Percentiles rank a stretch among this genome's conserved stretches.
Conservation (phyloP, 139 green algal species). For the Chlorella sp. region DNA sequence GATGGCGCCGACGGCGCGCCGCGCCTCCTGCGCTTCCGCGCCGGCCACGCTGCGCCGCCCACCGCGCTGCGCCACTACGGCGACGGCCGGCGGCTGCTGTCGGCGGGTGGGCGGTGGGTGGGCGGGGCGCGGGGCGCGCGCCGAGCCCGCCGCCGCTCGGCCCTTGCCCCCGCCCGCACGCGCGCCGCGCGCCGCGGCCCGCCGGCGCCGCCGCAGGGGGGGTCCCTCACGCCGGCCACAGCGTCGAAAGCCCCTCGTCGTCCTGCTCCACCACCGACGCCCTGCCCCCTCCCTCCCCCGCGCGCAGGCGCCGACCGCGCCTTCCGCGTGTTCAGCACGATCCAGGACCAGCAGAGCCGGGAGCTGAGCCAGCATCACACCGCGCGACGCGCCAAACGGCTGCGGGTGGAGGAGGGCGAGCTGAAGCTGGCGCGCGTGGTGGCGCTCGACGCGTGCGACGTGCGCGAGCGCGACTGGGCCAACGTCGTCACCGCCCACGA, state of each 20-base stretch:
- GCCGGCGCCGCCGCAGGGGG: too few species aligned
- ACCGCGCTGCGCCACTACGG: constrained; percentile 78
- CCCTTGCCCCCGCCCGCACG: neutral
- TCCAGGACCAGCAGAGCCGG: constrained; percentile 92
- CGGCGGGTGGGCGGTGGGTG: constrained; percentile 33
- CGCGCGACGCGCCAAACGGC: constrained; percentile 67
- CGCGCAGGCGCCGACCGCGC: constrained; percentile 81
- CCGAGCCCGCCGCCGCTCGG: neutral
- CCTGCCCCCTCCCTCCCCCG: neutral
- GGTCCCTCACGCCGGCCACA: too few species aligned
- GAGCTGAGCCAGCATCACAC: constrained; percentile 91
- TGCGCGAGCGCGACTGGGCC: constrained; percentile 94
- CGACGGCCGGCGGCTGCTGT: constrained; percentile 78
- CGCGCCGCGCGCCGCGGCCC: too few species aligned
- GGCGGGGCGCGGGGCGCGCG: neutral
- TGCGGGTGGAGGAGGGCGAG: constrained; percentile 75
- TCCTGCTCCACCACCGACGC: neutral
- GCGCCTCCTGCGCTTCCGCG: constrained; percentile 85
- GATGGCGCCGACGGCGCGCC: constrained; percentile 60
- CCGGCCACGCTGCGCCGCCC: constrained; percentile 87
- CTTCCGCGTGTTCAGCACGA: constrained; percentile 88
- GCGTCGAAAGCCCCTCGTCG: too few species aligned
- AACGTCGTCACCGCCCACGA: constrained; percentile 95
- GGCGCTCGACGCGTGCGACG: constrained; percentile 69
- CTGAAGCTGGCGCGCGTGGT: constrained; percentile 84